These are phyloP conservation scores for Ganoderma multipileum DNA, from an alignment of 1,284 basidiomycete species.

Conservation along the genomic window DNA sequence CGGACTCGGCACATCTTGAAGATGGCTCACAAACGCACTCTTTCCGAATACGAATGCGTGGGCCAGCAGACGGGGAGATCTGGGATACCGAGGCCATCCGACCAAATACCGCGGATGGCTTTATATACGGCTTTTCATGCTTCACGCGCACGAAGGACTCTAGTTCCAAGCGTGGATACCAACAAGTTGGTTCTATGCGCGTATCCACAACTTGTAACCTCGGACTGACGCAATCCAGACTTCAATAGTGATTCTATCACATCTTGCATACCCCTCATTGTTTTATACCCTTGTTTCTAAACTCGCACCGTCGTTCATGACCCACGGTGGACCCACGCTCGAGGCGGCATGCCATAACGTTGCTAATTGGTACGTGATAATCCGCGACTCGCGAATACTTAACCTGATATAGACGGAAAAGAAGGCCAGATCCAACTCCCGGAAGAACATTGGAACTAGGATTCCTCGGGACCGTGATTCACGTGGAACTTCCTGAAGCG, in stretches of 20 bases:
- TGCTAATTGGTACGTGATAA: conserved; percentile 74
- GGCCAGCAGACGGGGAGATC: conserved; percentile 34
- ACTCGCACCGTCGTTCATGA: conserved; percentile 81
- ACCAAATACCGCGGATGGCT: conserved; percentile 62
- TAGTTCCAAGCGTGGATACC: conserved; percentile 82
- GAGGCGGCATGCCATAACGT: conserved; percentile 90
- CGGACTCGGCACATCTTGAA: conserved; percentile 86
- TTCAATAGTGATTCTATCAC: conserved; percentile 86
- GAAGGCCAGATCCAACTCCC: conserved; percentile 73
- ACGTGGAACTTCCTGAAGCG: conserved; percentile 73
- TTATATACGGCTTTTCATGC: conserved; percentile 85
- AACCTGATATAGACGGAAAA: conserved; percentile 45
- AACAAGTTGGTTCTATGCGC: conserved; percentile 64
- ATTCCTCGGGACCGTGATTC: conserved; percentile 80
- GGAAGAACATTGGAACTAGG: conserved; percentile 78
- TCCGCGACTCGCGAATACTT: conserved; percentile 15
- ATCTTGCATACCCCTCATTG: conserved; percentile 84
- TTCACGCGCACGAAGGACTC: conserved; percentile 80
- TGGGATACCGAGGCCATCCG: conserved; percentile 41
- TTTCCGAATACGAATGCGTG: conserved; percentile 67
- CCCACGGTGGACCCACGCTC: conserved; percentile 80
- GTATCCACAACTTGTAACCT: not conserved
- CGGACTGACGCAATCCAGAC: conserved; percentile 55
- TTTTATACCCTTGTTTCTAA: conserved; percentile 75
- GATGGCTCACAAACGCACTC: conserved; percentile 78